These are phyloP conservation scores for Schwanniomyces etchellsii DNA, from an alignment of 1,139 yeast species.

Conservation along the genomic window DNA sequence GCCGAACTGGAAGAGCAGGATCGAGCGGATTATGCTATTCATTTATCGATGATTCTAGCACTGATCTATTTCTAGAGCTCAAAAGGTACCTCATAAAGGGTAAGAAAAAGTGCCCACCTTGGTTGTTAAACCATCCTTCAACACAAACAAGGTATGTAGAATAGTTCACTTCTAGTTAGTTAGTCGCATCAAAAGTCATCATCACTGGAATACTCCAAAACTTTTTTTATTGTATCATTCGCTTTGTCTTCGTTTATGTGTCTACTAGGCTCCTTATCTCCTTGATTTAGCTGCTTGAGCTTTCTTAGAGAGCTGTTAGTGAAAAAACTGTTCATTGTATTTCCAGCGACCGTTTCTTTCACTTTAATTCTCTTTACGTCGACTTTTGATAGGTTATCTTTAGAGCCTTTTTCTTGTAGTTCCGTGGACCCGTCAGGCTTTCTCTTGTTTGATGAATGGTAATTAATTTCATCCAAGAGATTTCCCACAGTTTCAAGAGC, in stretches of 20 bases:
- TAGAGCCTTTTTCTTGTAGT: background rate
- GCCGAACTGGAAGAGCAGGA: conserved; percentile 97
- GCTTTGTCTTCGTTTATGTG: background rate
- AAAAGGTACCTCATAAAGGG: conserved; percentile 46
- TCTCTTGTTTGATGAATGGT: conserved; percentile 2
- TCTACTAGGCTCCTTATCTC: background rate
- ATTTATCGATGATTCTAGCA: conserved; percentile 57
- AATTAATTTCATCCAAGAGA: conserved; percentile 15
- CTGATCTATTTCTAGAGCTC: conserved; percentile 46
- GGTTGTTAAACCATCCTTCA: conserved; percentile 34
- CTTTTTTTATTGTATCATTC: background rate
- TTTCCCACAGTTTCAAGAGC: conserved; percentile 29
- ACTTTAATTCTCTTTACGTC: conserved; percentile 3
- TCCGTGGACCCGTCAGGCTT: background rate
- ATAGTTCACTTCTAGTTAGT: conserved; percentile 7
- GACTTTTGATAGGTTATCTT: background rate
- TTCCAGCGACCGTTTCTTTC: conserved; percentile 1
- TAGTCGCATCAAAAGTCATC: conserved; percentile 26
- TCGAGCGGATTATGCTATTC: conserved; percentile 70
- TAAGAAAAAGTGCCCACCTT: conserved; percentile 45
- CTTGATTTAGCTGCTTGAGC: conserved; percentile 3
- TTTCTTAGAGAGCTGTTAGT: conserved; percentile 4
- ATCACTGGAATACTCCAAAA: conserved; percentile 17
- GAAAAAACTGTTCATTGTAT: conserved; percentile 3
- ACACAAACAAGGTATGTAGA: conserved; percentile 11